Evolutionary conservation across 495 filamentous ascomycete genomes (phyloP).

Genomic region (Penicillium subrubescens): DNA sequence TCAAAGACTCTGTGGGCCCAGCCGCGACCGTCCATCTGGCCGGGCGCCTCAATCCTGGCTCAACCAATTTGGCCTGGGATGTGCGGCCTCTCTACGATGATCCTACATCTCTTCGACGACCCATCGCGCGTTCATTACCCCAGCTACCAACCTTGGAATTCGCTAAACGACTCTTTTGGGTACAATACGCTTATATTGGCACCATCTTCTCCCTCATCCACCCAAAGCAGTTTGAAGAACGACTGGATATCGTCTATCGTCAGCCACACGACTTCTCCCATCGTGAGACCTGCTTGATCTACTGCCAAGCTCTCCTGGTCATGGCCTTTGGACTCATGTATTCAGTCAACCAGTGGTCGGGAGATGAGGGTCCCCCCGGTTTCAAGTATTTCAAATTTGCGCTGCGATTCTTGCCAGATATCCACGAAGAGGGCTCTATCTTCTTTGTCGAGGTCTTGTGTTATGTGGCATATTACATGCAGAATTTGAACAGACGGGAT

Average conservation of each 20-base stretch:
- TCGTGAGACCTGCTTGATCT: conserved; percentile 37
- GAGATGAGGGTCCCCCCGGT: conserved; percentile 50
- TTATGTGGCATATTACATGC: conserved; percentile 56
- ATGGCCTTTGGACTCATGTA: conserved; percentile 57
- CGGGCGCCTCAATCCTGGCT: conserved; percentile 38
- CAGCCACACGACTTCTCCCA: conserved; percentile 37
- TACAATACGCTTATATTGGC: conserved; percentile 54
- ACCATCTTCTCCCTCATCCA: conserved; percentile 54
- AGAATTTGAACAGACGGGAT: conserved; percentile 53
- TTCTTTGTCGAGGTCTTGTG: conserved; percentile 53
- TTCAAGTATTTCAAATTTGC: conserved; percentile 54
- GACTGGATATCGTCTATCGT: conserved; percentile 42
- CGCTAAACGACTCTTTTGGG: conserved; percentile 49
- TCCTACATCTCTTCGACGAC: conserved; percentile 34
- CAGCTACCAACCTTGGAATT: conserved; percentile 47
- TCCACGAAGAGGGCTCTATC: conserved; percentile 53
- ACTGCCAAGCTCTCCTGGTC: conserved; percentile 45
- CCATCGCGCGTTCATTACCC: conserved; percentile 29
- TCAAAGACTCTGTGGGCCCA: conserved; percentile 37
- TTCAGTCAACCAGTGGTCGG: conserved; percentile 54
- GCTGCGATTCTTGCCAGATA: conserved; percentile 49
- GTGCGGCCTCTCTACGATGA: conserved; percentile 44
- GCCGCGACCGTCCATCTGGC: conserved; percentile 39
- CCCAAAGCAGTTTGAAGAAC: conserved; percentile 44
- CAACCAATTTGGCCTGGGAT: conserved; percentile 42